Evolutionary conservation across 2,329 filamentous ascomycete species (phyloP), one percentile per base, ranked within the genome.

Genomic region (Colletotrichum horii): DNA sequence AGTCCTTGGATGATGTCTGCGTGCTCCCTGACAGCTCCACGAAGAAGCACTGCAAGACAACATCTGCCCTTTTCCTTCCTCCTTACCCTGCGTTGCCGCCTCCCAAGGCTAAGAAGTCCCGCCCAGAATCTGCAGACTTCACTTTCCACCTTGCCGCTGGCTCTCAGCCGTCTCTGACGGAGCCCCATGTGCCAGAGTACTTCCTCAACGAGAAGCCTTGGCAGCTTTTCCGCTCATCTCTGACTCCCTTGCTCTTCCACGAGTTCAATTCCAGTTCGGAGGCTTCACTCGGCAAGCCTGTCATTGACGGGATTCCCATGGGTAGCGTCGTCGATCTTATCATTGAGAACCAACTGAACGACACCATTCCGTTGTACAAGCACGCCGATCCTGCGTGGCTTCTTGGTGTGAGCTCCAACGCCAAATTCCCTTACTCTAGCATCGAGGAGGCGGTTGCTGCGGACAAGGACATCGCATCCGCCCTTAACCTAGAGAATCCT

Each of bases 311-410:
- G 5, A 66, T 74, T 1, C 71, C 70, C 6, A 14, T 70, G 8
- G 78, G 78, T 6, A 76, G 73, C 8, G 76, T 80, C 5, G 74
- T 79, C 14, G 76, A 76, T 30, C 43, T 76, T 15, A 70, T 76
- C 8, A 74, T 76, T 12, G 66, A 76, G 30, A 74, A 76, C 16
- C 30, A 55, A 11, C 52, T 74, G 5, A 74, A 76, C 3, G 74
- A 76, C 15, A 76, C 74, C 4, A 61, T 74, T 3, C 74, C 74
- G 28, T 32, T 80, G 9, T 80, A 80, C 66, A 80, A 80, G 72
- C 79, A 79, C 60, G 78, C 75, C 2, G 75, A 76, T 7, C 74
- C 79, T 6, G 71, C 77, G 1, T 80, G 76, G 78, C 61, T 80
- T 2, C 67, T 80, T 3, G 78, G 79, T 12, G 61, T 75, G 2